Percentiles rank a stretch among this genome's conserved stretches.
Conservation (phyloP, 2,329 filamentous ascomycete species). For the Mycogone perniciosa region DNA sequence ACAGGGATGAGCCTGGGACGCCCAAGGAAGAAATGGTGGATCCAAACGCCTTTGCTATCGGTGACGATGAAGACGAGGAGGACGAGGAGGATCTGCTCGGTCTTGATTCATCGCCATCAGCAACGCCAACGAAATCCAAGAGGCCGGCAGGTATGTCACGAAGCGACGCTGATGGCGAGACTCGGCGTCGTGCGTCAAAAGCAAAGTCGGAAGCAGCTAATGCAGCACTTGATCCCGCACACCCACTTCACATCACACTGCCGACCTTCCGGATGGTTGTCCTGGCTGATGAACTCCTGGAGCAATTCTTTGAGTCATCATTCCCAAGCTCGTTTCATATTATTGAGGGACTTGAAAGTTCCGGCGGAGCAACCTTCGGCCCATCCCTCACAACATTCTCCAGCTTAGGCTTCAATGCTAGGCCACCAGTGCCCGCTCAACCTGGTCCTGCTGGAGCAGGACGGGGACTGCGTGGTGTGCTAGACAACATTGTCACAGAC, state of each 20-base stretch:
- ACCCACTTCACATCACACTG: conserved; percentile 89
- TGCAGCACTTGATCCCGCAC: conserved; percentile 82
- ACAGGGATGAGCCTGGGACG: conserved; percentile 24
- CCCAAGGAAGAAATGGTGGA: conserved; percentile 27
- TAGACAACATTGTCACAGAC: conserved; percentile 96
- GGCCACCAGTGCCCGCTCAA: conserved; percentile 33
- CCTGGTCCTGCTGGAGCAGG: conserved; percentile 41
- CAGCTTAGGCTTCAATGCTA: conserved; percentile 54
- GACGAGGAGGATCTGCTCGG: conserved; percentile 55
- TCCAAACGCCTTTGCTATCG: conserved; percentile 62
- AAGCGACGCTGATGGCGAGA: conserved; percentile 16
- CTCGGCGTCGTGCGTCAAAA: conserved; percentile 45
- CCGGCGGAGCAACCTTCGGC: conserved; percentile 25
- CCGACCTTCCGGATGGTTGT: conserved; percentile 99
- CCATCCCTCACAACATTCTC: conserved; percentile 82
- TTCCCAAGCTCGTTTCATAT: conserved; percentile 92
- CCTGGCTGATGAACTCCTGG: conserved; percentile 87
- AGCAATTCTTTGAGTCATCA: conserved; percentile 95
- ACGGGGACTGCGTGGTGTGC: conserved; percentile 79
- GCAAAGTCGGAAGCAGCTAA: conserved; percentile 75
- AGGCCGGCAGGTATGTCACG: conserved; percentile 36
- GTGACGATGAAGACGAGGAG: conserved; percentile 59
- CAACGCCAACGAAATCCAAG: conserved; percentile 36
- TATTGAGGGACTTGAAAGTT: conserved; percentile 51
- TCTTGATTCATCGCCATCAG: conserved; percentile 43